Conservation (phyloP, 1,284 basidiomycete species). For the Microbotryum violaceum region DNA sequence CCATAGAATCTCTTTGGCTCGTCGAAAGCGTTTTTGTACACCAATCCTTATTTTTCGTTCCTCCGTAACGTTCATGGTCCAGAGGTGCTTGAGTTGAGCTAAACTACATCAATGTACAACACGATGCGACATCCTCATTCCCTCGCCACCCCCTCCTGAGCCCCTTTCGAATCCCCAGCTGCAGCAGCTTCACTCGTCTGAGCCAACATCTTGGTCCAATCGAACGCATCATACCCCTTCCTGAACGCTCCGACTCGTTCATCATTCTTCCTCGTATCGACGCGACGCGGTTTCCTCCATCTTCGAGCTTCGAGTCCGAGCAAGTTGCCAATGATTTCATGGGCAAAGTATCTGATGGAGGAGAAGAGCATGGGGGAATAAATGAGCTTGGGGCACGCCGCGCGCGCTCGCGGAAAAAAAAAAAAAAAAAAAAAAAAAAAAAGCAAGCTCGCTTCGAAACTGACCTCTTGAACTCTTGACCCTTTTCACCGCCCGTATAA, state of each 20-base stretch:
- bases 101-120: no score
- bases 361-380: no score
- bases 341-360: slow-evolving; percentile 92
- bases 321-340: slow-evolving; percentile 87
- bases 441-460: slow-evolving; percentile 34
- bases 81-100: no score
- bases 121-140: neutral
- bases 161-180: neutral
- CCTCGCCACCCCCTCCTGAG: neutral
- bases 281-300: slow-evolving; percentile 70
- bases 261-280: slow-evolving; percentile 63
- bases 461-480: slow-evolving; percentile 77
- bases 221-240: slow-evolving; percentile 43
- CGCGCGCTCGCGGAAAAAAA: no score
- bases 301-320: slow-evolving; percentile 77
- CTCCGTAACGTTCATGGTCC: no score
- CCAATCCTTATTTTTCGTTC: no score
- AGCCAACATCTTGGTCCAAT: slow-evolving; percentile 42
- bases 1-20: no score
- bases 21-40: no score
- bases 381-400: no score
- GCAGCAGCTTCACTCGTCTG: slow-evolving; percentile 7
- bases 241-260: slow-evolving; percentile 62
- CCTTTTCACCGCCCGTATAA: slow-evolving; percentile 52
- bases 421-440: no score